Evolutionary conservation across 2,329 filamentous ascomycete species (phyloP).

Genomic region (Huntiella abstrusa): DNA sequence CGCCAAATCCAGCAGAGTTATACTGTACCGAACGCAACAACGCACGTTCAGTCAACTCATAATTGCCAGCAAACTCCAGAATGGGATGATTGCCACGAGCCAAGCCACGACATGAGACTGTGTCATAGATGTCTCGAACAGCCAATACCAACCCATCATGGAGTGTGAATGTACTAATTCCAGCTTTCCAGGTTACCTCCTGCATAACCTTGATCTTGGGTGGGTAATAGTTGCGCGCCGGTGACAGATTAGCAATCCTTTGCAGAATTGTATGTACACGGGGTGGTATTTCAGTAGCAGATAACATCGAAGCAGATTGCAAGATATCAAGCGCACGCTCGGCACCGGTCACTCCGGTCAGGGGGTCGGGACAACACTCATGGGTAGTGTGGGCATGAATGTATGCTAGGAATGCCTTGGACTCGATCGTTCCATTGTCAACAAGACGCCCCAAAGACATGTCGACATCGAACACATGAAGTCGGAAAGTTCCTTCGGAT

Average conservation of each 20-base stretch:
- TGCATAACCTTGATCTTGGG: constrained; percentile 25
- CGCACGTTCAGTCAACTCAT: no score
- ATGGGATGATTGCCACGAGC: no score
- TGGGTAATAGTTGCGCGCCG: constrained; percentile 27
- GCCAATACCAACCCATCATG: constrained; percentile 16
- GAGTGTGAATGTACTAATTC: constrained; percentile 25
- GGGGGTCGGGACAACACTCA: constrained; percentile 28
- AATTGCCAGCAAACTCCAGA: no score
- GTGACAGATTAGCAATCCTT: constrained; percentile 24
- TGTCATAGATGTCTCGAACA: no score
- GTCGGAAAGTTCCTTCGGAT: constrained; percentile 26
- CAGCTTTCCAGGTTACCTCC: constrained; percentile 22
- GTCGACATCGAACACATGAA: constrained; percentile 31
- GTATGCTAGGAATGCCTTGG: constrained; percentile 31
- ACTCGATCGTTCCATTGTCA: constrained; percentile 30
- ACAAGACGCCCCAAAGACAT: constrained; percentile 27
- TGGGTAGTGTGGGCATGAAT: constrained; percentile 34
- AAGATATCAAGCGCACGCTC: constrained; percentile 33
- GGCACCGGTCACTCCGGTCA: constrained; percentile 32
- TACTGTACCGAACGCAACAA: no score
- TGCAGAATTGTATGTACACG: constrained; percentile 20
- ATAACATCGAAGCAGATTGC: constrained; percentile 27
- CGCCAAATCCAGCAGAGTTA: no score
- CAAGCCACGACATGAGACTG: no score
- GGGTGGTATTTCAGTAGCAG: constrained; percentile 23